phyloP scores from a whole-genome alignment of 192 early-diverging fungal genomes.

The Gryganskiella cystojenkinii region DNA sequence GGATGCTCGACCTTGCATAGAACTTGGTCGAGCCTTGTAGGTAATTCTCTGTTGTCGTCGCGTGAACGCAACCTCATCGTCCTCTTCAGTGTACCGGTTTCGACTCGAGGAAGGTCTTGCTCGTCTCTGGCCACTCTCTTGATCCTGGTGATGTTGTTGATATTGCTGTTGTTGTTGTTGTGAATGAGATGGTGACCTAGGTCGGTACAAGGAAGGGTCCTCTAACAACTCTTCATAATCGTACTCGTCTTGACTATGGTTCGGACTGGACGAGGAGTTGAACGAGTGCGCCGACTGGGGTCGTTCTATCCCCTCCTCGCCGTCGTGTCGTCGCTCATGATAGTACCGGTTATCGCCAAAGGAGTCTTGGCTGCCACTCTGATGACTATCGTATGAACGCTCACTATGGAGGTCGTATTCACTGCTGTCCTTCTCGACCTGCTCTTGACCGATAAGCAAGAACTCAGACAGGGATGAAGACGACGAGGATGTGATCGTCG shows the following conservation, averaged over 20 bases:
- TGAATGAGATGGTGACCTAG: not conserved
- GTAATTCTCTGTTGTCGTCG: too few relatives aligned
- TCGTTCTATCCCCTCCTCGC: too few relatives aligned
- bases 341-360: not conserved
- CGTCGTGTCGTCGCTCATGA: not conserved
- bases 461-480: slow-evolving; percentile 44
- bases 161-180: not conserved
- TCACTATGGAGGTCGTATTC: slow-evolving; percentile 22
- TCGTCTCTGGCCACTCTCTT: not conserved
- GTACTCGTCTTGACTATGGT: too few relatives aligned
- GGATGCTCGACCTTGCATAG: not conserved
- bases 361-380: slow-evolving; percentile 13
- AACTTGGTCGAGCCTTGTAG: not conserved
- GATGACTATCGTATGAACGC: slow-evolving; percentile 3
- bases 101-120: not conserved
- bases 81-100: too few relatives aligned
- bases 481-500: too few relatives aligned
- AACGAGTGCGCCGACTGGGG: not conserved
- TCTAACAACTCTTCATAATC: too few relatives aligned
- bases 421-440: slow-evolving; percentile 28
- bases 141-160: not conserved
- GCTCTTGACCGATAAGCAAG: slow-evolving; percentile 40
- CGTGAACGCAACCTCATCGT: too few relatives aligned
- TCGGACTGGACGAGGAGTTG: too few relatives aligned
- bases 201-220: not conserved